Conservation (phyloP, 208 protist genomes). For the Wallacemonas collosoma region DNA sequence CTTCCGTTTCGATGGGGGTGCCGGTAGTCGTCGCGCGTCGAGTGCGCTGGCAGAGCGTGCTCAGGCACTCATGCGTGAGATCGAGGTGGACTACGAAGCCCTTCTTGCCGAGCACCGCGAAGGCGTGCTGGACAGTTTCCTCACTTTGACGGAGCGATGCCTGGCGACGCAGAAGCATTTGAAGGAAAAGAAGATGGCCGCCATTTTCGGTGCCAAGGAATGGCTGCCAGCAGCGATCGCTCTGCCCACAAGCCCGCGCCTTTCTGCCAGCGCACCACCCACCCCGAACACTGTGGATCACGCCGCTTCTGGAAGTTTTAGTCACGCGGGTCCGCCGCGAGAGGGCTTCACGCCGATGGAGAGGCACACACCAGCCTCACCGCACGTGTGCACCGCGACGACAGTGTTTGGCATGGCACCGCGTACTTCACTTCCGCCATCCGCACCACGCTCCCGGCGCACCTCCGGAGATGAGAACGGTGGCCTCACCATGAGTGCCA, state of each 20-base stretch:
- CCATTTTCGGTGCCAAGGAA: slow-evolving; percentile 10
- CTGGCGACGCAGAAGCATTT: neutral
- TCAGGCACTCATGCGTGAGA: neutral
- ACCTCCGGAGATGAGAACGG: neutral
- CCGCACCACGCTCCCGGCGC: slow-evolving; percentile 8
- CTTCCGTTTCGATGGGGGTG: neutral
- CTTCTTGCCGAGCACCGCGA: slow-evolving; percentile 20
- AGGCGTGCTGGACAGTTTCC: slow-evolving; percentile 13
- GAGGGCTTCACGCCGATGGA: neutral
- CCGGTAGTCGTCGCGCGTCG: neutral
- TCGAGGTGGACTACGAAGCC: neutral
- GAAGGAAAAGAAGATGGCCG: slow-evolving; percentile 10
- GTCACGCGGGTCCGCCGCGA: neutral
- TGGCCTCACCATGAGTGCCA: neutral
- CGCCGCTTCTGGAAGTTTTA: neutral
- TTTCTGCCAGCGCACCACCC: too few species aligned
- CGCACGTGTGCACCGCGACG: slow-evolving; percentile 7
- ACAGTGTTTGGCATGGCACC: slow-evolving; percentile 12
- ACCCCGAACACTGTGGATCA: too few species aligned
- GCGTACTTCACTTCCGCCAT: slow-evolving; percentile 1
- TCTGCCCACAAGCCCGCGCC: neutral
- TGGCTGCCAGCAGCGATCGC: slow-evolving; percentile 5
- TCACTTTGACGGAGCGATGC: slow-evolving; percentile 24
- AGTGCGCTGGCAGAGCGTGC: neutral
- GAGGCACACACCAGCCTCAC: neutral